Conservation (phyloP, 2,329 filamentous ascomycete species). For the Fusarium sp. region DNA sequence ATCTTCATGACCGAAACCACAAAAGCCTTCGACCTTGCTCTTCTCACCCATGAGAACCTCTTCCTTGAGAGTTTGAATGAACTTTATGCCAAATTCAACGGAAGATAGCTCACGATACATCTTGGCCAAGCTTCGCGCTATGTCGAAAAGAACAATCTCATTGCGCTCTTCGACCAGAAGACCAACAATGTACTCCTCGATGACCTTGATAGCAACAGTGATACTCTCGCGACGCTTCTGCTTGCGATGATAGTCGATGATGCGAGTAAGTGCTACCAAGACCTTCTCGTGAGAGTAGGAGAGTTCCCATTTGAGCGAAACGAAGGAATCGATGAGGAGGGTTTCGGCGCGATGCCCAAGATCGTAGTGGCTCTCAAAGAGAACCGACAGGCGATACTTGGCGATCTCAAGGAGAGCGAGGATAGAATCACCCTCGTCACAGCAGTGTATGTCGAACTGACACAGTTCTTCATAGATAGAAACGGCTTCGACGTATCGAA, state of each 20-base stretch:
- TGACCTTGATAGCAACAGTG: background rate
- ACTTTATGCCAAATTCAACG: constrained; percentile 3
- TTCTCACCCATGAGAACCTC: background rate
- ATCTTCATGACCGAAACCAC: background rate
- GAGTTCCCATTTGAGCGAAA: background rate
- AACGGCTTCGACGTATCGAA: constrained; percentile 3
- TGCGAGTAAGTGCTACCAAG: background rate
- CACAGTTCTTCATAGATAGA: background rate
- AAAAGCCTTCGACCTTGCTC: background rate
- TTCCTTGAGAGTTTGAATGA: constrained; percentile 4
- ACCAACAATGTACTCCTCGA: background rate
- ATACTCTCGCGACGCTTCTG: constrained; percentile 3
- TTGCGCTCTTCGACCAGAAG: constrained; percentile 6
- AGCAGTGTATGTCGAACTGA: background rate
- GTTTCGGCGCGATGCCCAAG: background rate
- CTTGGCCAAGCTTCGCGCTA: background rate
- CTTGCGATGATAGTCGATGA: constrained; percentile 8
- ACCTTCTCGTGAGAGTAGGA: background rate
- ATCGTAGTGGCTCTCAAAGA: background rate
- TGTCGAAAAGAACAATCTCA: background rate
- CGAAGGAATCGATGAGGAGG: background rate
- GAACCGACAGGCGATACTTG: background rate
- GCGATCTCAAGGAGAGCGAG: background rate
- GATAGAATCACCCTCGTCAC: background rate
- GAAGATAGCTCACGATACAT: constrained; percentile 1